Evolutionary conservation across 106 monocot genomes (phyloP).

Genomic region (Gastrodia elata): DNA sequence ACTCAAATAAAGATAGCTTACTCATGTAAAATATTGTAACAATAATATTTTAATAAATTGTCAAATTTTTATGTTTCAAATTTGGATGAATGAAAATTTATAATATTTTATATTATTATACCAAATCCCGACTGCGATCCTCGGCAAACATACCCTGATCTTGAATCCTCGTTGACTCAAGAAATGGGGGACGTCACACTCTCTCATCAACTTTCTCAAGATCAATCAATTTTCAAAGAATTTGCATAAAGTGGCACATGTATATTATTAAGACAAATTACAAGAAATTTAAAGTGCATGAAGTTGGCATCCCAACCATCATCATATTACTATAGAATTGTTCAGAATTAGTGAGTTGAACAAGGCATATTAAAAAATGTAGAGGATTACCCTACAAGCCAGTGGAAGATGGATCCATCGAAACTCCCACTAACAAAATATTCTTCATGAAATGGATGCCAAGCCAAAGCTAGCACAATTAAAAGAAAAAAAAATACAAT

Average conservation of each 20-base stretch:
- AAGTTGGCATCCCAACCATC: neutral
- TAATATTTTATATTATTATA: too few relatives aligned
- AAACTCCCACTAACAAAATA: conserved; percentile 98
- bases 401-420: conserved; percentile 98
- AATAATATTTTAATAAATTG: too few relatives aligned
- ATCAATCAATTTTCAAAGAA: neutral
- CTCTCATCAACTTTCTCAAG: neutral
- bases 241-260: neutral
- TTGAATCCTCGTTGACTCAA: too few relatives aligned
- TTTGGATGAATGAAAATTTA: too few relatives aligned
- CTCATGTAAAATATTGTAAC: too few relatives aligned
- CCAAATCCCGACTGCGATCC: too few relatives aligned
- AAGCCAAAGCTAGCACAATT: conserved; percentile 78
- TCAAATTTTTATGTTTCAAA: too few relatives aligned
- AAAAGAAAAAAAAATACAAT: neutral
- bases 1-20: too few relatives aligned
- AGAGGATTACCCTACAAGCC: conserved; percentile 91
- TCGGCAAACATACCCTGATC: too few relatives aligned
- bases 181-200: neutral
- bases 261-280: neutral
- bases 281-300: neutral
- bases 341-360: neutral
- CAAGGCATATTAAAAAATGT: neutral
- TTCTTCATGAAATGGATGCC: conserved; percentile 99
- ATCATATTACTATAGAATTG: neutral